phyloP scores from a whole-genome alignment of 371 early-diverging fungal species.

The Amoeboaphelidium protococcarum region DNA sequence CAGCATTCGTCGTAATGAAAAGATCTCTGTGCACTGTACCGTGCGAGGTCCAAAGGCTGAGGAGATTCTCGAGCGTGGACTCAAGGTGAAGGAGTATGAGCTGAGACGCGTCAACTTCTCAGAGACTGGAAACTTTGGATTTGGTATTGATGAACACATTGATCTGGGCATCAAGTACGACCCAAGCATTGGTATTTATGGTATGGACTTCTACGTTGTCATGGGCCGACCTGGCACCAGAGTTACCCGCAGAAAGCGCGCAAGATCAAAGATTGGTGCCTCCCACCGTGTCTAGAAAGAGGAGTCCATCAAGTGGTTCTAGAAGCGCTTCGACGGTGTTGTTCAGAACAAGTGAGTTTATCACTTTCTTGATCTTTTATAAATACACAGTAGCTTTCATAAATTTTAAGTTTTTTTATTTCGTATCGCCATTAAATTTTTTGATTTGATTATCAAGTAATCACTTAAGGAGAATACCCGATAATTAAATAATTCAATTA shows the following conservation, averaged over 20 bases:
- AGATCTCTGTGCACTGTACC: constrained; percentile 97
- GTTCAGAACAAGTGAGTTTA: constrained; percentile 45
- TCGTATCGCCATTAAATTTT: too few relatives aligned
- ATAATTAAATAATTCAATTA: too few relatives aligned
- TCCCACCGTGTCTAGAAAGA: constrained; percentile 78
- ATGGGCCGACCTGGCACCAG: constrained; percentile 95
- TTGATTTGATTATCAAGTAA: too few relatives aligned
- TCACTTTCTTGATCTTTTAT: too few relatives aligned
- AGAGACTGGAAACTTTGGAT: constrained; percentile 97
- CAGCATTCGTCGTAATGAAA: constrained; percentile 99
- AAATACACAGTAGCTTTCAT: too few relatives aligned
- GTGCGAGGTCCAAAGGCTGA: constrained; percentile 82
- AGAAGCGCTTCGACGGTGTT: constrained; percentile 54
- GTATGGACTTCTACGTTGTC: constrained; percentile 93
- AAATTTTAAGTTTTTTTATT: too few relatives aligned
- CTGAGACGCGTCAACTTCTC: constrained; percentile 86
- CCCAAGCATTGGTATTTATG: constrained; percentile 70
- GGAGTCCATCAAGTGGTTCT: constrained; percentile 43
- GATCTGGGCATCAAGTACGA: constrained; percentile 99
- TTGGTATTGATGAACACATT: constrained; percentile 99
- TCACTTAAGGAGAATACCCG: too few relatives aligned
- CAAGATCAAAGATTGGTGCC: constrained; percentile 58
- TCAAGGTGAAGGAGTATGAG: constrained; percentile 99
- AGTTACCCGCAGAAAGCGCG: constrained; percentile 85
- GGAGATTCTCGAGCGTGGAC: constrained; percentile 95